Evolutionary conservation across 2,329 filamentous ascomycete genomes (phyloP).

Genomic region (Zasmidium citrigriseum): DNA sequence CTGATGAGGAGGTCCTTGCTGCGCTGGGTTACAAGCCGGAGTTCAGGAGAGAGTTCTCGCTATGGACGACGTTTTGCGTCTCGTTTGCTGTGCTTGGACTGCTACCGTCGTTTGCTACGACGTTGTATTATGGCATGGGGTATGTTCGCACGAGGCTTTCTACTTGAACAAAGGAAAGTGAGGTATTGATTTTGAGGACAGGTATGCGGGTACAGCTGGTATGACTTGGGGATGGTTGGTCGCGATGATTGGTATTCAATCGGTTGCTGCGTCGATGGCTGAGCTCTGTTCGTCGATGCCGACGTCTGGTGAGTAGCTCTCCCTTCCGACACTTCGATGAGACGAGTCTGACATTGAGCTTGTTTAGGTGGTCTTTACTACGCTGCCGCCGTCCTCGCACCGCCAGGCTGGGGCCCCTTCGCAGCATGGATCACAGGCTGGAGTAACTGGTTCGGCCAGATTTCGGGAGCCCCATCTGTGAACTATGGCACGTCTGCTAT

Average conservation of each 20-base stretch:
- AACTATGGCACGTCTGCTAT: conserved; percentile 68
- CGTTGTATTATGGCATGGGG: conserved; percentile 68
- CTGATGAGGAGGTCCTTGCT: conserved; percentile 63
- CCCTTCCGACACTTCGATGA: no score
- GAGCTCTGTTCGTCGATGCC: conserved; percentile 63
- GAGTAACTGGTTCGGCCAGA: conserved; percentile 68
- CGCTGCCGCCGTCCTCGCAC: conserved; percentile 69
- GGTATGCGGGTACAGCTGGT: conserved; percentile 45
- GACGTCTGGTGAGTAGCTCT: conserved; percentile 41
- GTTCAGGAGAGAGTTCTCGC: conserved; percentile 69
- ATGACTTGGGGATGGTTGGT: conserved; percentile 79
- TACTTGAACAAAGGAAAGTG: no score
- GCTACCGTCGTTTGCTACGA: conserved; percentile 70
- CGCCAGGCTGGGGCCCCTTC: conserved; percentile 64
- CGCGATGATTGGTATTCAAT: conserved; percentile 71
- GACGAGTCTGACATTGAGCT: no score
- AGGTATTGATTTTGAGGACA: no score
- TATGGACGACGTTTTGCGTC: conserved; percentile 75
- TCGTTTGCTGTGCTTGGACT: conserved; percentile 72
- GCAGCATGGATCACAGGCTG: conserved; percentile 68
- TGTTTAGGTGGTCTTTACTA: conserved; percentile 68
- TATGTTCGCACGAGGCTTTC: no score
- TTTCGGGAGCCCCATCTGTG: conserved; percentile 66
- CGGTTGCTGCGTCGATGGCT: conserved; percentile 65
- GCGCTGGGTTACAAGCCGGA: conserved; percentile 65